Conservation (phyloP, 345 rosid species). For the Murraya paniculata region DNA sequence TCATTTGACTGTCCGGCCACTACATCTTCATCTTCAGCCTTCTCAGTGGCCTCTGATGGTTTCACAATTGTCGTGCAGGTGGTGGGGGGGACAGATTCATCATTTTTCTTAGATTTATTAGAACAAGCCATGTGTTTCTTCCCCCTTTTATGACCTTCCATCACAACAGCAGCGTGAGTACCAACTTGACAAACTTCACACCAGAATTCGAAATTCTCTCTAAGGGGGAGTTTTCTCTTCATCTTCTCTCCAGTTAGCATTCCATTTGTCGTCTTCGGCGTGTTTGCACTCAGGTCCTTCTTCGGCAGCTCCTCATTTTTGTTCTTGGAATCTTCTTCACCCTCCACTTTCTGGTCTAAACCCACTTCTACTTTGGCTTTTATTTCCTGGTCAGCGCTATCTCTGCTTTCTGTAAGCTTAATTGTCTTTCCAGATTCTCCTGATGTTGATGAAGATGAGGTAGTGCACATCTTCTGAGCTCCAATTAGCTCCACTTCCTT, state of each 20-base stretch:
- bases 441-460: background rate
- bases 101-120: slow-evolving; percentile 16
- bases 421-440: background rate
- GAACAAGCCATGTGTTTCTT: slow-evolving; percentile 42
- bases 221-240: slow-evolving; percentile 11
- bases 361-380: background rate
- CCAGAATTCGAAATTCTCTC: slow-evolving; percentile 36
- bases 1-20: background rate
- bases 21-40: background rate
- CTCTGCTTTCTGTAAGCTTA: background rate
- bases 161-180: slow-evolving; percentile 24
- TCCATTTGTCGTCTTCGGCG: background rate
- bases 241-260: background rate
- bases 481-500: background rate
- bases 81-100: background rate
- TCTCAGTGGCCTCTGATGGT: background rate
- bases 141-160: slow-evolving; percentile 50
- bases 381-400: background rate
- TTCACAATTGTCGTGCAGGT: background rate
- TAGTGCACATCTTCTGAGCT: background rate
- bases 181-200: slow-evolving; percentile 49
- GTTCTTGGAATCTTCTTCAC: background rate
- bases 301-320: background rate
- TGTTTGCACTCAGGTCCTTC: background rate
- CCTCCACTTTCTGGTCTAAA: background rate